Conservation (phyloP, 2,329 filamentous ascomycete genomes). For the Septoria petroselini region DNA sequence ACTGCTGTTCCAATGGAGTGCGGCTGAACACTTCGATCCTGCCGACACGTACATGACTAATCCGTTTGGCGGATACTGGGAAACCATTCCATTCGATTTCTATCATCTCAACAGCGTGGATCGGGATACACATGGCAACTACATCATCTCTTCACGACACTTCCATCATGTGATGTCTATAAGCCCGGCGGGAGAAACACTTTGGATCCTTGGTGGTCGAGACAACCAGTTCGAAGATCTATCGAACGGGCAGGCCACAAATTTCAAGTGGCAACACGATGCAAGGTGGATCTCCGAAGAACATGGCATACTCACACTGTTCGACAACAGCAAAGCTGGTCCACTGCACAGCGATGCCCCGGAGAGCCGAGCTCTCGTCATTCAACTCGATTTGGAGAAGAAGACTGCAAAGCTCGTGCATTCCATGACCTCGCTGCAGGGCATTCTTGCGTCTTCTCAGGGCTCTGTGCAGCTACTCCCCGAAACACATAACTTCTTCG, state of each 20-base stretch:
- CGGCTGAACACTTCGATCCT: constrained; percentile 38
- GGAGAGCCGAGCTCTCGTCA: constrained; percentile 44
- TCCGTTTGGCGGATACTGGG: constrained; percentile 42
- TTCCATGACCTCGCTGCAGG: constrained; percentile 44
- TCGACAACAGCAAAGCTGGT: constrained; percentile 52
- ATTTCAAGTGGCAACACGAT: constrained; percentile 54
- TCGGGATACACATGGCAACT: constrained; percentile 49
- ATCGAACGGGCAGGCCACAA: constrained; percentile 45
- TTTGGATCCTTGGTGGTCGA: constrained; percentile 54
- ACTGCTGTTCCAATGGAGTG: constrained; percentile 44
- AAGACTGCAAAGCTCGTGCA: constrained; percentile 48
- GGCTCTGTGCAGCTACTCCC: constrained; percentile 53
- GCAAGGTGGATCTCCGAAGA: constrained; percentile 46
- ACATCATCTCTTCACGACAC: constrained; percentile 48
- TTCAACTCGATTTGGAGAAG: constrained; percentile 36
- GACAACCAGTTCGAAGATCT: constrained; percentile 45
- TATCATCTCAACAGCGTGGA: constrained; percentile 57
- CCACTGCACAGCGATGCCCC: constrained; percentile 40
- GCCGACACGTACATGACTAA: constrained; percentile 33
- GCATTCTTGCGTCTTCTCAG: constrained; percentile 49
- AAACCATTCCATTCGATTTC: constrained; percentile 41
- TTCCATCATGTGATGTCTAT: constrained; percentile 46
- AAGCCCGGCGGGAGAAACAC: constrained; percentile 43
- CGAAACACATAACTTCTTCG: constrained; percentile 45
- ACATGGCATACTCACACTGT: constrained; percentile 37